phyloP scores from a whole-genome alignment of 208 protist species.

The Trypanosoma conorhini region DNA sequence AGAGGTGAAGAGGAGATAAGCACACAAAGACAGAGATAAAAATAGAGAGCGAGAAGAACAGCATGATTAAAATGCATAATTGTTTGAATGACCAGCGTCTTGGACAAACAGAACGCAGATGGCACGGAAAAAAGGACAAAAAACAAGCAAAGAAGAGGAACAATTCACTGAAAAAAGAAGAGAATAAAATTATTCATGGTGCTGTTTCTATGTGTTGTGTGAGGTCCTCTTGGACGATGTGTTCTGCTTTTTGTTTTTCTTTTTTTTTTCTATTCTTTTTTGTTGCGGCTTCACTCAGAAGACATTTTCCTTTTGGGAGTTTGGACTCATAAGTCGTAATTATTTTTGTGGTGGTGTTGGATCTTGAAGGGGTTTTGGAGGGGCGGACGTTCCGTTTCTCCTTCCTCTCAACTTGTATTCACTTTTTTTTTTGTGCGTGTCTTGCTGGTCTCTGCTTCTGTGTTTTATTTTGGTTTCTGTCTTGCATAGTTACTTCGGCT shows the following conservation, averaged over 20 bases:
- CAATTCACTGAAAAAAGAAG: background rate
- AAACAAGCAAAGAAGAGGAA: constrained; percentile 19
- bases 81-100: background rate
- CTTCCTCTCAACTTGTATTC: background rate
- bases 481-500: background rate
- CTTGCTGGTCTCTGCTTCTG: constrained; percentile 14
- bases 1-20: background rate
- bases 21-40: background rate
- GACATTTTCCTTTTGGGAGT: background rate
- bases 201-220: background rate
- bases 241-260: constrained; percentile 2
- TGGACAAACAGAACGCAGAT: constrained; percentile 4
- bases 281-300: constrained; percentile 2
- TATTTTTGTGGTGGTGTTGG: constrained; percentile 5
- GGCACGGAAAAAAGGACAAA: constrained; percentile 19
- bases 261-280: constrained; percentile 25
- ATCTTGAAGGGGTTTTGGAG: constrained; percentile 4
- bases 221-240: background rate
- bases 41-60: background rate
- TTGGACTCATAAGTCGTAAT: background rate
- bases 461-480: constrained; percentile 4
- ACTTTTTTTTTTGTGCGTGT: constrained; percentile 3
- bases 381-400: background rate
- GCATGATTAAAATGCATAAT: constrained; percentile 3
- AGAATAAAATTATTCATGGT: constrained; percentile 2